These are phyloP conservation scores for Schoenoplectus tabernaemontani DNA, from an alignment of 202 grass and related monocot genomes.

Conservation along the genomic window DNA sequence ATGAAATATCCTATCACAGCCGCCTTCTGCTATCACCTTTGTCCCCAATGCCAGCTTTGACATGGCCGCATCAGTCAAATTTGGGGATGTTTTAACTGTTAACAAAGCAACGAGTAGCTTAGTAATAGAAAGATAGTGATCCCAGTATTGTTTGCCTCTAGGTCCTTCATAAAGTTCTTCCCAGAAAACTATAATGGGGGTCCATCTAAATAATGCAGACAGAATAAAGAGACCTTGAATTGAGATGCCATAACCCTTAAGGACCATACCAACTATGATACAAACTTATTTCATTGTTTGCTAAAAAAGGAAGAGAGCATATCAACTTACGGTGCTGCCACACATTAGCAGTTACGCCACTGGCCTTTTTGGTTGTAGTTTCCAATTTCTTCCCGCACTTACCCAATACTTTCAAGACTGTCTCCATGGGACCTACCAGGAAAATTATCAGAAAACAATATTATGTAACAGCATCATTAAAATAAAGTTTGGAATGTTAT, in stretches of 20 bases:
- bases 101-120: background rate
- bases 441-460: background rate
- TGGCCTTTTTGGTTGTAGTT: conserved; percentile 56
- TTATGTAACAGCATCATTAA: background rate
- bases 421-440: conserved; percentile 29
- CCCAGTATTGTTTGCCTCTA: too few relatives aligned
- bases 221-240: background rate
- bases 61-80: conserved; percentile 69
- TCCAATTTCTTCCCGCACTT: conserved; percentile 71
- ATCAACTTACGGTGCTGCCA: conserved; percentile 67
- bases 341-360: conserved; percentile 62
- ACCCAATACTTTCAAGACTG: conserved; percentile 56
- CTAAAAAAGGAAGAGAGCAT: background rate
- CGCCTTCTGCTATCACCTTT: conserved; percentile 89
- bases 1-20: conserved; percentile 67
- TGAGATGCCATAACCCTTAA: background rate
- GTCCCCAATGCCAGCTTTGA: conserved; percentile 80
- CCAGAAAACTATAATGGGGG: background rate
- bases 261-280: background rate
- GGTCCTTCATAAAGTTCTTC: background rate
- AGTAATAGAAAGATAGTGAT: background rate
- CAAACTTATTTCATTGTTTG: background rate
- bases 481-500: background rate
- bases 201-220: background rate
- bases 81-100: conserved; percentile 76